Evolutionary conservation across 2,329 filamentous ascomycete genomes (phyloP), one percentile per base, ranked within the genome.

Genomic region (Teratosphaeriaceae sp.): DNA sequence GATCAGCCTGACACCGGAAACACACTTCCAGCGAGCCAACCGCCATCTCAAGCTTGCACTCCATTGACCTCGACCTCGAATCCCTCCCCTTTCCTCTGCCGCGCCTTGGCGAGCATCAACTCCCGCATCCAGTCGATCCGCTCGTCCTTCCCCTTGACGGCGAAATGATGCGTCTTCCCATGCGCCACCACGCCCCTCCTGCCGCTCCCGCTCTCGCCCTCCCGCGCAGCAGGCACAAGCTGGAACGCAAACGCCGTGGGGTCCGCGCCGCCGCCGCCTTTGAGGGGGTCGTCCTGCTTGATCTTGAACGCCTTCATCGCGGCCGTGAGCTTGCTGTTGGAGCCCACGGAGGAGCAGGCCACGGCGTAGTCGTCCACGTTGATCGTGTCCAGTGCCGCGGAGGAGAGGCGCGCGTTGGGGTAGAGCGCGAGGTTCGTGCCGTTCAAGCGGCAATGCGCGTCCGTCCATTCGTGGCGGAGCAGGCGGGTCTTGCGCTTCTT

Each of bases 101-200:
- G 71, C 15, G 87, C 87, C 71, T 92, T 92, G 42, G 87, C 87
- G 35, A 94, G 78, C 87, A 94, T 94, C 48, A 94, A 70, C 74
- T 94, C 87, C 42, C 87, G 76, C 87, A 94, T 94, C 92, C 92
- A 98, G 63, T 96, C 90, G 58, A 97, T 96, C 48, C 90, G 78
- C 62, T 96, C 86, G 60, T 96, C 87, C 12, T 88, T 78, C 56
- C 75, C 80, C 67, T 84, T 84, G 54, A 96, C 90, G 0, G 90
- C 87, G 62, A 97, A 97, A 63, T 97, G 88, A 60, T 97, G 90
- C 34, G 86, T 85, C 74, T 95, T 96, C 56, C 79, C 80, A 36
- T 23, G 9, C 12, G 26, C 39, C 13, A 19, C 31, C 21, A 21
- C 6, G 18, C 18, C 13, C 27, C 33, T 45, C 51, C 62, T 73